Evolutionary conservation across 2,329 filamentous ascomycete species (phyloP).

Genomic region (Sporothrix phasma): DNA sequence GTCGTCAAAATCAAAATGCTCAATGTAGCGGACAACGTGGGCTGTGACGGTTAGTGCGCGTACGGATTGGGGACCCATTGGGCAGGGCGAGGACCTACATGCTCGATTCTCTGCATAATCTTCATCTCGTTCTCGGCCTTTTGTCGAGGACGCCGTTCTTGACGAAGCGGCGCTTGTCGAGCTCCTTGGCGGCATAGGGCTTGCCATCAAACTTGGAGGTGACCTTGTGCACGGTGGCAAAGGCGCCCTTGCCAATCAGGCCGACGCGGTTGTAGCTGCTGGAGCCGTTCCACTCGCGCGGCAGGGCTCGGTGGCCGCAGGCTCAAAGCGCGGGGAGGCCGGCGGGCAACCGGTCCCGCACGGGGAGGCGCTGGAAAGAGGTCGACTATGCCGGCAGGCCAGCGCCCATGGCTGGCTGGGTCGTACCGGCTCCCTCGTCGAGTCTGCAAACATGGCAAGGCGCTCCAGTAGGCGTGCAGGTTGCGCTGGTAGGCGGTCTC

Average conservation of each 20-base stretch:
- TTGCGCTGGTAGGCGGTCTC: slow-evolving; percentile 58
- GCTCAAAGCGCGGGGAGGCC: slow-evolving; percentile 12
- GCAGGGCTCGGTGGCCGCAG: slow-evolving; percentile 30
- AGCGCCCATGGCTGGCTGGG: slow-evolving; percentile 32
- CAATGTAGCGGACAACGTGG: slow-evolving; percentile 82
- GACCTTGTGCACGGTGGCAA: slow-evolving; percentile 86
- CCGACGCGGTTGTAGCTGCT: slow-evolving; percentile 73
- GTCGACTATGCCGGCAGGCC: slow-evolving; percentile 37
- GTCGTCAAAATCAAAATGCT: slow-evolving; percentile 72
- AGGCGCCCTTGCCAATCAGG: slow-evolving; percentile 83
- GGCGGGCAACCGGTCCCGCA: background rate
- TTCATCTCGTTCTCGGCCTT: slow-evolving; percentile 96
- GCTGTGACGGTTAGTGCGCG: slow-evolving; percentile 34
- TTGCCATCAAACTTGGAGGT: slow-evolving; percentile 75
- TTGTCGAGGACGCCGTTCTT: slow-evolving; percentile 81
- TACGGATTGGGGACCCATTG: too few relatives aligned
- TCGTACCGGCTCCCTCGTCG: background rate
- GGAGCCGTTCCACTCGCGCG: slow-evolving; percentile 71
- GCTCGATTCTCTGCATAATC: slow-evolving; percentile 79
- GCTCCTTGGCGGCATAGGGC: slow-evolving; percentile 84
- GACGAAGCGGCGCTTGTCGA: slow-evolving; percentile 87
- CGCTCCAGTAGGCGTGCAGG: slow-evolving; percentile 52
- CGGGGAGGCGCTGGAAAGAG: slow-evolving; percentile 21
- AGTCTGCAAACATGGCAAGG: slow-evolving; percentile 24
- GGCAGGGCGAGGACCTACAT: slow-evolving; percentile 46